A percentile compares a stretch with the other conserved stretches of the same genome.
phyloP scores from a whole-genome alignment of 768 basidiomycete genomes.

The Guyanaporus albipodus region DNA sequence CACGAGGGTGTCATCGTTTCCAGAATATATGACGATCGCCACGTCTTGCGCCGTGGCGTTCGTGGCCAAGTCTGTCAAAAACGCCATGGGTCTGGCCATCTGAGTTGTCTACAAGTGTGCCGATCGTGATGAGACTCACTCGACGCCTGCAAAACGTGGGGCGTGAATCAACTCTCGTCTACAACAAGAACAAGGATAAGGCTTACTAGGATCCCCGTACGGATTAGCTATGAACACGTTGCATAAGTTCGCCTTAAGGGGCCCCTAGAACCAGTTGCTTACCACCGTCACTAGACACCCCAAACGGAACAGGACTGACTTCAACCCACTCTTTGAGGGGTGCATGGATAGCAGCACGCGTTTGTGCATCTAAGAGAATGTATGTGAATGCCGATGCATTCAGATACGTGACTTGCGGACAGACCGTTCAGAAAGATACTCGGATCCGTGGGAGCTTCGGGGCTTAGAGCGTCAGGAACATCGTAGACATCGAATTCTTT shows the following conservation, averaged over 20 bases:
- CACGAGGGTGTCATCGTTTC: conserved; percentile 64
- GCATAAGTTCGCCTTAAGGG: neutral
- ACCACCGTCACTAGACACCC: conserved; percentile 1
- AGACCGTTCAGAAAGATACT: conserved; percentile 55
- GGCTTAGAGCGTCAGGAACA: conserved; percentile 40
- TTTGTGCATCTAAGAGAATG: conserved; percentile 40
- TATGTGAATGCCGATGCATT: conserved; percentile 35
- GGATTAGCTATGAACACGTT: conserved; percentile 2
- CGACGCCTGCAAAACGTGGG: conserved; percentile 24
- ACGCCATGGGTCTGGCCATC: conserved; percentile 51
- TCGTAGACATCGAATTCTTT: conserved; percentile 44
- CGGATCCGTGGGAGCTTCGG: conserved; percentile 45
- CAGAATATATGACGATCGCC: conserved; percentile 54
- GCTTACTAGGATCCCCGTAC: conserved; percentile 32
- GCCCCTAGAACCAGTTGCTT: conserved; percentile 1
- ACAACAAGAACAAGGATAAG: neutral
- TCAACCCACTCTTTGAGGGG: conserved; percentile 51
- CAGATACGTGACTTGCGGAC: conserved; percentile 45
- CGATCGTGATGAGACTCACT: conserved; percentile 23
- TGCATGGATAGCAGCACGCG: conserved; percentile 60
- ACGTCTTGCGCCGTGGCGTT: conserved; percentile 51
- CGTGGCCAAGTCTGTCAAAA: conserved; percentile 60
- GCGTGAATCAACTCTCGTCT: neutral
- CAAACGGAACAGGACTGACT: conserved; percentile 25
- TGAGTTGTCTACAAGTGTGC: conserved; percentile 1